phyloP scores from a whole-genome alignment of 805 yeast genomes.

The Starmera quercuum region DNA sequence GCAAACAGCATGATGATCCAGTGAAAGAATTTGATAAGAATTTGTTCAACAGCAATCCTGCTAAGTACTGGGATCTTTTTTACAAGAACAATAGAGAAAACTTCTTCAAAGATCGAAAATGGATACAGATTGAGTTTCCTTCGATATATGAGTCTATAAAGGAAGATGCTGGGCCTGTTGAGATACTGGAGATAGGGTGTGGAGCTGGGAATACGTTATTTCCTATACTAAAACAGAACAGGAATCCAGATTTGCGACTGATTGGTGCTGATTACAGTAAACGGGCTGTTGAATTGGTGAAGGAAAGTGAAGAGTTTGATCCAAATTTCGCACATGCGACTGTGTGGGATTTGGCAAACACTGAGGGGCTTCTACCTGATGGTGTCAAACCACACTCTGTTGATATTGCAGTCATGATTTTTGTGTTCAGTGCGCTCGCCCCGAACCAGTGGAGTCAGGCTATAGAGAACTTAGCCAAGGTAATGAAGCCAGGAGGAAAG shows the following conservation, averaged over 20 bases:
- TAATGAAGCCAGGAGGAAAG: conserved; percentile 89
- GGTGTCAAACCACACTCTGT: conserved; percentile 74
- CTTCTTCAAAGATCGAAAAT: conserved; percentile 92
- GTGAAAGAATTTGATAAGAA: conserved; percentile 83
- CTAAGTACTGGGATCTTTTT: conserved; percentile 91
- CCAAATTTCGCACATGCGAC: conserved; percentile 65
- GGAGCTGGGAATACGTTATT: conserved; percentile 98
- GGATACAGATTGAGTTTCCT: conserved; percentile 95
- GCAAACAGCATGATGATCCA: conserved; percentile 70
- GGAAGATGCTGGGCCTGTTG: conserved; percentile 58
- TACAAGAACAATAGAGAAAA: conserved; percentile 87
- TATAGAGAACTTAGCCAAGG: conserved; percentile 54
- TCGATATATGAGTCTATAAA: conserved; percentile 70
- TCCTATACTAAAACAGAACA: conserved; percentile 78
- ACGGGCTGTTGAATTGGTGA: conserved; percentile 84
- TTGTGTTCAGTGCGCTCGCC: conserved; percentile 85
- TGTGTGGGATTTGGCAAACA: conserved; percentile 93
- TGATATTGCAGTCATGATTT: conserved; percentile 90
- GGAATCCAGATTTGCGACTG: conserved; percentile 67
- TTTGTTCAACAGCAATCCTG: conserved; percentile 77
- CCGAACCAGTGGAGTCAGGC: conserved; percentile 91
- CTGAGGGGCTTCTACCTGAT: conserved; percentile 69
- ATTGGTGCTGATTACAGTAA: conserved; percentile 87
- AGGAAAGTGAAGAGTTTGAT: conserved; percentile 51
- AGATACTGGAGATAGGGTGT: conserved; percentile 90